These are phyloP conservation scores for Tolypocladium guangdongense DNA, from an alignment of 2,329 filamentous ascomycete genomes.

Conservation along the genomic window DNA sequence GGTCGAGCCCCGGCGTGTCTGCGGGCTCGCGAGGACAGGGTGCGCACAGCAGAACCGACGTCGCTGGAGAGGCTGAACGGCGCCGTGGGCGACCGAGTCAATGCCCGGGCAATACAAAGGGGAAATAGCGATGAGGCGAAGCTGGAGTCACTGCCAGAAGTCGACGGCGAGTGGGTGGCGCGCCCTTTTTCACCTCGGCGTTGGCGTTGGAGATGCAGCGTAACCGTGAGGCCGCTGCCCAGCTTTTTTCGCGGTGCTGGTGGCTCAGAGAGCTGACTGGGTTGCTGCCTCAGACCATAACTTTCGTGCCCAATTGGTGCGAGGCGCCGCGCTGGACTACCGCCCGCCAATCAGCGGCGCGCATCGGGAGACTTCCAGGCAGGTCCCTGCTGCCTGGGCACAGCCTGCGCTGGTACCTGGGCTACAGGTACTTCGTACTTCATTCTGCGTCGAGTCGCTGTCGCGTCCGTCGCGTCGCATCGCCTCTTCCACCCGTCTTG, in stretches of 20 bases:
- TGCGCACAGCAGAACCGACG: neutral
- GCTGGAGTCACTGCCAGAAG: constrained; percentile 6
- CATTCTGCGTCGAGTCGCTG: neutral
- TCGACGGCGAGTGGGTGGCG: constrained; percentile 9
- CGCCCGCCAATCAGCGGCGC: constrained; percentile 16
- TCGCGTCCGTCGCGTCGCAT: constrained; percentile 4
- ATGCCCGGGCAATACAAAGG: constrained; percentile 1
- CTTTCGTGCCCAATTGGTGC: constrained; percentile 18
- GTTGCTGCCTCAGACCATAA: constrained; percentile 27
- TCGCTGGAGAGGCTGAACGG: neutral
- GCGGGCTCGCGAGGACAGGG: neutral
- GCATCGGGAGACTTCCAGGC: constrained; percentile 8
- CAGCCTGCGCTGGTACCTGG: constrained; percentile 15
- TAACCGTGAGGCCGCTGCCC: constrained; percentile 8
- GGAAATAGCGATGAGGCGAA: constrained; percentile 7
- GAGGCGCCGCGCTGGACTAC: constrained; percentile 4
- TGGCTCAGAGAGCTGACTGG: constrained; percentile 2
- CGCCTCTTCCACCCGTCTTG: neutral
- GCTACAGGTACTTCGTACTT: constrained; percentile 9
- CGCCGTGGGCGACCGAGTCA: neutral
- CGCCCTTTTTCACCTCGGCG: constrained; percentile 19
- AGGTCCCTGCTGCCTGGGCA: constrained; percentile 19
- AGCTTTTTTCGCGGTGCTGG: constrained; percentile 18
- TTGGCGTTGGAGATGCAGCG: constrained; percentile 3
- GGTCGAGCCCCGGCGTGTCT: neutral